Conservation (phyloP, 2,329 filamentous ascomycete species). For the Parastagonospora nodorum region DNA sequence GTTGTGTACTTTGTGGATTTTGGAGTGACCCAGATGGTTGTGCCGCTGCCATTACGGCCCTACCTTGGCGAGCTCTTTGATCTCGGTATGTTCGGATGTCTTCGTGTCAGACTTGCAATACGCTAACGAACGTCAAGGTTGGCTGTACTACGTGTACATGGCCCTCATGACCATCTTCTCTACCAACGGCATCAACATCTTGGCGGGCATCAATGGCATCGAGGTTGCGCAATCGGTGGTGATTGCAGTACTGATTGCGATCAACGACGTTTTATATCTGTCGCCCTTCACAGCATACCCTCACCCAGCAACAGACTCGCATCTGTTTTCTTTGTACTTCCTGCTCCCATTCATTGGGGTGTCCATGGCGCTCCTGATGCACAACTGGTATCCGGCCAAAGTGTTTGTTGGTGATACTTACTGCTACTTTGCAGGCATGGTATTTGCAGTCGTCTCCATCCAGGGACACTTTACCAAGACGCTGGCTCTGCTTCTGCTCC, state of each 20-base stretch:
- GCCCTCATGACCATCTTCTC: slow-evolving; percentile 95
- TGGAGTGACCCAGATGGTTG: slow-evolving; percentile 91
- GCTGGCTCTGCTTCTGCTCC: slow-evolving; percentile 83
- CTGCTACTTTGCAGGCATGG: slow-evolving; percentile 99
- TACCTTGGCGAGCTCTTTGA: slow-evolving; percentile 87
- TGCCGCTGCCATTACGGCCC: slow-evolving; percentile 81
- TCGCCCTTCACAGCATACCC: slow-evolving; percentile 73
- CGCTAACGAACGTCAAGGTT: slow-evolving; percentile 42
- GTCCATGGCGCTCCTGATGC: slow-evolving; percentile 79
- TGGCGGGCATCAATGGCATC: slow-evolving; percentile 99
- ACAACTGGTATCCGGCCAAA: slow-evolving; percentile 95
- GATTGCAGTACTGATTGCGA: slow-evolving; percentile 78
- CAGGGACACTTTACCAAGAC: slow-evolving; percentile 98
- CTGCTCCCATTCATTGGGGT: slow-evolving; percentile 93
- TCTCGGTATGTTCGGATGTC: slow-evolving; percentile 55
- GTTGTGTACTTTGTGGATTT: slow-evolving; percentile 99
- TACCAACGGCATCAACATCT: slow-evolving; percentile 98
- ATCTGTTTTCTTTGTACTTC: slow-evolving; percentile 94
- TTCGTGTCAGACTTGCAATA: slow-evolving; percentile 1
- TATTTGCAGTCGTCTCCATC: slow-evolving; percentile 96
- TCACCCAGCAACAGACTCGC: slow-evolving; percentile 92
- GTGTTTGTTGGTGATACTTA: slow-evolving; percentile 99
- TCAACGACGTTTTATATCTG: slow-evolving; percentile 90
- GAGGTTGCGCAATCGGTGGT: slow-evolving; percentile 94
- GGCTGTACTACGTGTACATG: slow-evolving; percentile 93